A percentile compares a stretch with the other conserved stretches of the same genome.
These are phyloP conservation scores for Candida chauliodis DNA, from an alignment of 805 yeast genomes.

Conservation along the genomic window DNA sequence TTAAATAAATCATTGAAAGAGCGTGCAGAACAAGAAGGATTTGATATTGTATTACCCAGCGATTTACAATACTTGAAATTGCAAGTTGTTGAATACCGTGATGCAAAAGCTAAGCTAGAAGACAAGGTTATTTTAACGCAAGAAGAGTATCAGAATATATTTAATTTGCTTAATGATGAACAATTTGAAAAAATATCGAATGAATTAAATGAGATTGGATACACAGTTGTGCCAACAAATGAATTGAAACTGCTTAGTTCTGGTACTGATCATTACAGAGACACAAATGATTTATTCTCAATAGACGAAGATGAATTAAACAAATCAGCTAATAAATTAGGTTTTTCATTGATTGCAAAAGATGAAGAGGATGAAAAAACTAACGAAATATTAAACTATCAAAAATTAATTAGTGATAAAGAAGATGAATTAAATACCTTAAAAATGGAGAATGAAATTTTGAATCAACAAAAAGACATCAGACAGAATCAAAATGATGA, in stretches of 20 bases:
- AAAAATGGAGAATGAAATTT: slow-evolving; percentile 9
- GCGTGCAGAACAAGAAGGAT: slow-evolving; percentile 7
- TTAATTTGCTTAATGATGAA: neutral
- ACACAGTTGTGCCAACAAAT: slow-evolving; percentile 17
- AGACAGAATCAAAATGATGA: slow-evolving; percentile 5
- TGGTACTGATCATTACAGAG: slow-evolving; percentile 12
- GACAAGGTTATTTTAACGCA: slow-evolving; percentile 10
- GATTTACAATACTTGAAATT: slow-evolving; percentile 13
- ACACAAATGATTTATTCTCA: slow-evolving; percentile 29
- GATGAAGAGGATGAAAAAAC: slow-evolving; percentile 16
- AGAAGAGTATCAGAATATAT: neutral
- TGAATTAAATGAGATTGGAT: slow-evolving; percentile 35
- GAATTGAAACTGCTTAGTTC: slow-evolving; percentile 12
- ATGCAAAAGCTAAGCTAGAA: slow-evolving; percentile 10
- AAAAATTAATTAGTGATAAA: slow-evolving; percentile 26
- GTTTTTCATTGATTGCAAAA: slow-evolving; percentile 20
- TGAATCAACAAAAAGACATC: slow-evolving; percentile 3
- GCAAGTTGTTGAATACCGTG: slow-evolving; percentile 11
- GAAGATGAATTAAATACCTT: slow-evolving; percentile 26
- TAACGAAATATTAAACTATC: slow-evolving; percentile 16
- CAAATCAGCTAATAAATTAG: slow-evolving; percentile 23
- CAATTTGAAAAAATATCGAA: slow-evolving; percentile 5
- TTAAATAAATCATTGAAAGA: slow-evolving; percentile 7
- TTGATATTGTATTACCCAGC: slow-evolving; percentile 12
- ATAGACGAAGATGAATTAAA: slow-evolving; percentile 24